phyloP scores from a whole-genome alignment of 306 rosid species.

The Trifolium repens region DNA sequence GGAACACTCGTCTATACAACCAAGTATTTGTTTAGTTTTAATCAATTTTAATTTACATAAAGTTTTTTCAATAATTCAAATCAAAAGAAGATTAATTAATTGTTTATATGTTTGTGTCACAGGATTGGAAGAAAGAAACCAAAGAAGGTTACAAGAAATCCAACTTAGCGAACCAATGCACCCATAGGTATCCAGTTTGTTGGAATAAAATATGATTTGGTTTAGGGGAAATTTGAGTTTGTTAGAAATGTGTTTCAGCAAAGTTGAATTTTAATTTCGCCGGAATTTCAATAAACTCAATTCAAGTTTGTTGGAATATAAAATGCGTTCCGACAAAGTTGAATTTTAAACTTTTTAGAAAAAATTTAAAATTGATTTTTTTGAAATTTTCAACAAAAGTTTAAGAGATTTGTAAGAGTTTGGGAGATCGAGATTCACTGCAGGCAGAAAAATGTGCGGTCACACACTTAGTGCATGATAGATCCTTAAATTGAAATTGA shows the following conservation, averaged over 20 bases:
- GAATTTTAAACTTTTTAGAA: too few species aligned
- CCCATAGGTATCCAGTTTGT: slow-evolving; percentile 52
- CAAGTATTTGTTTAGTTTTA: slow-evolving; percentile 50
- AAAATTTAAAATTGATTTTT: too few species aligned
- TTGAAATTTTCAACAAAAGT: too few species aligned
- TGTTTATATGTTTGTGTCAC: slow-evolving; percentile 1
- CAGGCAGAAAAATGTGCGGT: too few species aligned
- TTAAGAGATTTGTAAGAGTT: too few species aligned
- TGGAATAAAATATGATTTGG: background rate
- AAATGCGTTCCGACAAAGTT: background rate
- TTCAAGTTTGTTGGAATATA: background rate
- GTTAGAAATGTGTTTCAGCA: too few species aligned
- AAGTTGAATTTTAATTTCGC: too few species aligned
- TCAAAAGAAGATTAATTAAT: background rate
- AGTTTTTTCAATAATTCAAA: background rate
- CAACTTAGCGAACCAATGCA: slow-evolving; percentile 70
- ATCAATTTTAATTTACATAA: background rate
- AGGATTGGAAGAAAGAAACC: slow-evolving; percentile 78
- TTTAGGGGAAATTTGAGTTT: too few species aligned
- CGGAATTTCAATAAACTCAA: too few species aligned
- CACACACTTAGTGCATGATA: too few species aligned
- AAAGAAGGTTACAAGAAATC: slow-evolving; percentile 71
- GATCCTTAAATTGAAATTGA: too few species aligned
- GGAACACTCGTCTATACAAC: slow-evolving; percentile 66
- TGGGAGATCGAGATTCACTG: too few species aligned